Evolutionary conservation across 1,139 yeast genomes (phyloP).

Genomic region (Hansenula lynferdii): DNA sequence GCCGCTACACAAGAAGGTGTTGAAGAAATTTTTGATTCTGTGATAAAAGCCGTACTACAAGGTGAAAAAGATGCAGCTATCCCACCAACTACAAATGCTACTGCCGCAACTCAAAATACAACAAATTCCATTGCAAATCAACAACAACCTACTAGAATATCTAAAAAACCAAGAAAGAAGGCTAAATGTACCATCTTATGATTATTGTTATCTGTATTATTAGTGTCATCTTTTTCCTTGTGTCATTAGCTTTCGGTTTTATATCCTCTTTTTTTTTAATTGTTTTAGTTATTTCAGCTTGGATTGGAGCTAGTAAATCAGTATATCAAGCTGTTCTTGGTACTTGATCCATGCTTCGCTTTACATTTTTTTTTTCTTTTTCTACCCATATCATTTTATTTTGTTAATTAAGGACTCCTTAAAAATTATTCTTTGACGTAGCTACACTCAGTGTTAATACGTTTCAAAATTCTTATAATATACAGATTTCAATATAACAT

Average conservation of each 20-base stretch:
- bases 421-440: not conserved
- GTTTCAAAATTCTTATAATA: not conserved
- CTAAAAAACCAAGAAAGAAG: conserved; percentile 25
- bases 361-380: not conserved
- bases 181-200: conserved; percentile 30
- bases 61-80: conserved; percentile 14
- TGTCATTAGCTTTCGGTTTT: too few relatives aligned
- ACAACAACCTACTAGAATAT: conserved; percentile 3
- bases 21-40: conserved; percentile 75
- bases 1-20: conserved; percentile 92
- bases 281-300: not conserved
- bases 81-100: conserved; percentile 38
- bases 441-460: too few relatives aligned
- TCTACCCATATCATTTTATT: not conserved
- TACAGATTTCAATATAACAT: not conserved
- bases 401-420: not conserved
- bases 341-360: too few relatives aligned
- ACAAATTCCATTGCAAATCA: not conserved
- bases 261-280: not conserved
- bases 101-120: conserved; percentile 9
- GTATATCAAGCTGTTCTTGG: too few relatives aligned
- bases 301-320: too few relatives aligned
- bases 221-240: not conserved
- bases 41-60: conserved; percentile 65
- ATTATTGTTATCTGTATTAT: not conserved